A percentile compares a stretch with the other conserved stretches of the same genome.
Conservation (phyloP, 108 stramenopile genomes). For the Fragilariopsis cylindrus region DNA sequence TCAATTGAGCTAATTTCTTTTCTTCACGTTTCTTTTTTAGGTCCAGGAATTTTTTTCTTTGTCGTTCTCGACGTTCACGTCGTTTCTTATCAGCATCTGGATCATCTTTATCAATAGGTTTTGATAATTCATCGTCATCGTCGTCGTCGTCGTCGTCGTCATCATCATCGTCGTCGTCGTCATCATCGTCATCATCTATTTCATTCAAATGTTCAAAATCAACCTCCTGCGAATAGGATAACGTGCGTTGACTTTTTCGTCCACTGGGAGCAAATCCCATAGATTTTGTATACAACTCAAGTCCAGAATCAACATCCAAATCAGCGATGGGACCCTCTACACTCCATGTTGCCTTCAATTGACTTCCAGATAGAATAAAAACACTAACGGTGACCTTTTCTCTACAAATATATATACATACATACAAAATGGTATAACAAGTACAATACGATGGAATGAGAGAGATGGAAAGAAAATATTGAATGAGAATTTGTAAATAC, state of each 20-base stretch:
- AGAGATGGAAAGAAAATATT: neutral
- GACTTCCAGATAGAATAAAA: constrained; percentile 61
- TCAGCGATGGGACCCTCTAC: constrained; percentile 77
- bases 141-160: constrained; percentile 12
- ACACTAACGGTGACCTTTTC: constrained; percentile 63
- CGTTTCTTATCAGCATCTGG: constrained; percentile 31
- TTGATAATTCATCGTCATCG: neutral
- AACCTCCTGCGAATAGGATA: constrained; percentile 30
- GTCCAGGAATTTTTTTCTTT: constrained; percentile 42
- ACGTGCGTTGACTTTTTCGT: constrained; percentile 9
- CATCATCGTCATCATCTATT: constrained; percentile 30
- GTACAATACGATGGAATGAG: neutral
- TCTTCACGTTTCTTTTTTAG: constrained; percentile 32
- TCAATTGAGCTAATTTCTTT: constrained; percentile 35
- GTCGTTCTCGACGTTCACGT: constrained; percentile 28
- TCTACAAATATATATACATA: neutral
- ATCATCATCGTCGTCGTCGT: constrained; percentile 26
- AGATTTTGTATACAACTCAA: constrained; percentile 26
- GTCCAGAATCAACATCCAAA: constrained; percentile 27
- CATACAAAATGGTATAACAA: neutral
- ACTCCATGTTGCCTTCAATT: constrained; percentile 47
- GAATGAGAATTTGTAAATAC: neutral
- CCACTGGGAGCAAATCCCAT: constrained; percentile 11
- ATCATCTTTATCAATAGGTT: constrained; percentile 34
- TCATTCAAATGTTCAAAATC: constrained; percentile 67